Evolutionary conservation across 371 early-diverging fungal species (phyloP).

Genomic region (Mortierella sp.): DNA sequence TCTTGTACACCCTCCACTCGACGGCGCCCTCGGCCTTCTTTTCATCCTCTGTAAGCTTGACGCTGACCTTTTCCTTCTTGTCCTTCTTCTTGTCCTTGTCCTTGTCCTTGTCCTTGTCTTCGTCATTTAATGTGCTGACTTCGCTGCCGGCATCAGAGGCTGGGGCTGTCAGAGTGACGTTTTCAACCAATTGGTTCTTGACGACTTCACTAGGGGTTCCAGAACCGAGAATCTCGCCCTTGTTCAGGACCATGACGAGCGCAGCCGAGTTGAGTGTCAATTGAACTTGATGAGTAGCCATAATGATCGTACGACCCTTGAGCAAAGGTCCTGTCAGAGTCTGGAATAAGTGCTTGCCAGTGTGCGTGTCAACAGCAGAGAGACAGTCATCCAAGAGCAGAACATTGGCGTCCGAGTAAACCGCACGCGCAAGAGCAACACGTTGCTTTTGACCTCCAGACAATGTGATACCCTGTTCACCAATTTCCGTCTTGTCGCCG

Average conservation of each 20-base stretch:
- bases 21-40: slow-evolving; percentile 74
- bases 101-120: slow-evolving; percentile 24
- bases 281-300: slow-evolving; percentile 90
- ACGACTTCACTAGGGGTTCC: slow-evolving; percentile 58
- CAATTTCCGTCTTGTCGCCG: slow-evolving; percentile 94
- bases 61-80: slow-evolving; percentile 54
- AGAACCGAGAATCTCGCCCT: slow-evolving; percentile 60
- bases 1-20: slow-evolving; percentile 64
- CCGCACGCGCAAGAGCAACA: slow-evolving; percentile 86
- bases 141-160: slow-evolving; percentile 23
- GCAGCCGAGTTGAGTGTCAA: slow-evolving; percentile 75
- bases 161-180: slow-evolving; percentile 40
- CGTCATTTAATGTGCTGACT: slow-evolving; percentile 28
- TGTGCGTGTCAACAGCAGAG: slow-evolving; percentile 87
- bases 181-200: slow-evolving; percentile 59
- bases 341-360: slow-evolving; percentile 83
- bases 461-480: slow-evolving; percentile 84
- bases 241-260: slow-evolving; percentile 71
- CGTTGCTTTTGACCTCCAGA: slow-evolving; percentile 86
- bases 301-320: slow-evolving; percentile 77
- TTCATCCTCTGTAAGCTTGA: slow-evolving; percentile 74
- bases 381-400: slow-evolving; percentile 87
- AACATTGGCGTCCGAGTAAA: slow-evolving; percentile 78
- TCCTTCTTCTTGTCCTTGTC: slow-evolving; percentile 54
- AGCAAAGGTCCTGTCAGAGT: slow-evolving; percentile 75